Evolutionary conservation across 768 basidiomycete species (phyloP).

Genomic region (Cystobasidium onofrii): DNA sequence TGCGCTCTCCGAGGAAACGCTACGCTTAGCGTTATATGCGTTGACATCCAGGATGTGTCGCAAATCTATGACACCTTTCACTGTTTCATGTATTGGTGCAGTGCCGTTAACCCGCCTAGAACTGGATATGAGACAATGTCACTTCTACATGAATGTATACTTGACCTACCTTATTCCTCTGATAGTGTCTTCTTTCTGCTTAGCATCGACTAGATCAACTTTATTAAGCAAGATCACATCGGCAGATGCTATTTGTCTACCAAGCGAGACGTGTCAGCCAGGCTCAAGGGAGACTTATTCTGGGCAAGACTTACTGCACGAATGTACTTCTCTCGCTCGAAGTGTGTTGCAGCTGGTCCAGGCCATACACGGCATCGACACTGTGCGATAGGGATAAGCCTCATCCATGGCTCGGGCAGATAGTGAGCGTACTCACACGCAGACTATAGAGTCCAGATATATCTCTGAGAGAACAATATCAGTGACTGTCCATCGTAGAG

Average conservation of each 20-base stretch:
- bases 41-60: constrained; percentile 66
- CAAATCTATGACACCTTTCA: constrained; percentile 65
- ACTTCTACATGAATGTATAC: neutral
- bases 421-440: constrained; percentile 55
- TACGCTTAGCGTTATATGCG: constrained; percentile 60
- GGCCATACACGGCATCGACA: constrained; percentile 7
- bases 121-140: neutral
- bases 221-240: constrained; percentile 93
- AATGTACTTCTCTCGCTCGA: constrained; percentile 58
- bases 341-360: constrained; percentile 82
- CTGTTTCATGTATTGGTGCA: constrained; percentile 64
- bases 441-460: constrained; percentile 70
- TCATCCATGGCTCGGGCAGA: neutral
- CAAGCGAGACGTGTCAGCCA: neutral
- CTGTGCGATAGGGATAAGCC: constrained; percentile 55
- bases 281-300: neutral
- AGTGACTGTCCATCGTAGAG: too few species aligned
- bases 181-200: constrained; percentile 53
- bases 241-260: constrained; percentile 85
- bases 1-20: constrained; percentile 28
- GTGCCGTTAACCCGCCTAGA: constrained; percentile 61
- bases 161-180: constrained; percentile 50
- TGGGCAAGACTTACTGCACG: constrained; percentile 54
- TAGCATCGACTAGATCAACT: constrained; percentile 59
- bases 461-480: constrained; percentile 38